These are phyloP conservation scores for Hypoxylon crocopeplum DNA, from an alignment of 495 filamentous ascomycete genomes.

Conservation along the genomic window DNA sequence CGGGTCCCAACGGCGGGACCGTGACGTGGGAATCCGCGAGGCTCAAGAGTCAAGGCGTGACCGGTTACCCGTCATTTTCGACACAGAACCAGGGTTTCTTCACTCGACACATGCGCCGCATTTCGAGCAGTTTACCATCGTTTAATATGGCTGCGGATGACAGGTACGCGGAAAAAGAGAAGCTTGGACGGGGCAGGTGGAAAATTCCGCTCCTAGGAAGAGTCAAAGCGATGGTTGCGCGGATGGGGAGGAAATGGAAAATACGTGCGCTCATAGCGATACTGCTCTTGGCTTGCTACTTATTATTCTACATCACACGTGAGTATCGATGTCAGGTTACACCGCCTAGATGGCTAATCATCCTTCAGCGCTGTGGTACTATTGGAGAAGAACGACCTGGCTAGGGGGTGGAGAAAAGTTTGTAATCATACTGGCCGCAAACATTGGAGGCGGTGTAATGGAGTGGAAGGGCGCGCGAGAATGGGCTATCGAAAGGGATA, in stretches of 20 bases:
- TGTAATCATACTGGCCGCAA: slow-evolving; percentile 92
- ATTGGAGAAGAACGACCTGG: slow-evolving; percentile 53
- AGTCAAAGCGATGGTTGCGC: slow-evolving; percentile 43
- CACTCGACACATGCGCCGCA: slow-evolving; percentile 73
- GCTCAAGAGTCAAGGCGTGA: slow-evolving; percentile 68
- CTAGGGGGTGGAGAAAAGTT: slow-evolving; percentile 88
- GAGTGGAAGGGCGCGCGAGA: slow-evolving; percentile 97
- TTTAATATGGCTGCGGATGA: slow-evolving; percentile 57
- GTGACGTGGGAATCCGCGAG: slow-evolving; percentile 87
- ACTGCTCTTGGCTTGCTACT: slow-evolving; percentile 65
- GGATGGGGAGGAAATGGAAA: slow-evolving; percentile 59
- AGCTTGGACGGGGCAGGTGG: slow-evolving; percentile 60
- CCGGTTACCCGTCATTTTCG: slow-evolving; percentile 81
- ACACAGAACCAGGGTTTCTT: slow-evolving; percentile 83
- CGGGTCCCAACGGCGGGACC: slow-evolving; percentile 58
- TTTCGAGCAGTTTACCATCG: slow-evolving; percentile 77
- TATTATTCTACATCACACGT: slow-evolving; percentile 75
- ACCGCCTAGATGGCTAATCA: slow-evolving; percentile 13
- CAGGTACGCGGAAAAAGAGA: slow-evolving; percentile 78
- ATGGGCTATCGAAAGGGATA: slow-evolving; percentile 98
- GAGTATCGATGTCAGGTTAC: slow-evolving; percentile 41
- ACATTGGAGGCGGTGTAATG: slow-evolving; percentile 96
- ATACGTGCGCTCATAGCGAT: slow-evolving; percentile 65
- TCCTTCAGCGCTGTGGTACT: slow-evolving; percentile 51
- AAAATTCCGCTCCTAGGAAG: slow-evolving; percentile 50